Percentiles rank a stretch among this genome's conserved stretches.
phyloP scores from a whole-genome alignment of 163 green algal genomes.

The Volvox carteri region DNA sequence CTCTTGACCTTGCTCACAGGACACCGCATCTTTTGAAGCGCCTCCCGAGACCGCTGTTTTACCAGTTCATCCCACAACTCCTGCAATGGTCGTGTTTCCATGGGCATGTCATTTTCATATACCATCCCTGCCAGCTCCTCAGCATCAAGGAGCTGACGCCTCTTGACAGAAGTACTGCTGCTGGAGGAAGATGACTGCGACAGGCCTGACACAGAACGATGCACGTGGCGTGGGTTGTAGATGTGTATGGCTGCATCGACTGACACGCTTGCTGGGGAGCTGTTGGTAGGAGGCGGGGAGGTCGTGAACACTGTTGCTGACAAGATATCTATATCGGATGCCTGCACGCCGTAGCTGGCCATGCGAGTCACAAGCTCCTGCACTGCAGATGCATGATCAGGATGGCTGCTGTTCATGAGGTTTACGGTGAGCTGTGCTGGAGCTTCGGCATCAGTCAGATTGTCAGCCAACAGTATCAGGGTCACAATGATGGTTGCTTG shows the following conservation, averaged over 20 bases:
- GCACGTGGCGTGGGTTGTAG: conserved; percentile 33
- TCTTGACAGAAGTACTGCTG: neutral
- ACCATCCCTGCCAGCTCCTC: neutral
- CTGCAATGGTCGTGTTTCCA: too few relatives aligned
- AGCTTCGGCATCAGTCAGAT: conserved; percentile 24
- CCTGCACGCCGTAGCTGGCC: neutral
- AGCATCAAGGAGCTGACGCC: neutral
- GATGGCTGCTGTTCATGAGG: conserved; percentile 46
- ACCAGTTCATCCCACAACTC: too few relatives aligned
- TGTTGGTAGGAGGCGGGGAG: neutral
- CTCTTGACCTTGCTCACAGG: too few relatives aligned
- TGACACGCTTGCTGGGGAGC: neutral
- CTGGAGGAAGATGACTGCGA: neutral
- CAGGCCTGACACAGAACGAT: neutral
- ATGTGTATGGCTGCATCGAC: neutral
- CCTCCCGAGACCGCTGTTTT: too few relatives aligned
- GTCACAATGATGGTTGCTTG: neutral
- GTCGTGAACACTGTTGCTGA: neutral
- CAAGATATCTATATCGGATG: conserved; percentile 11
- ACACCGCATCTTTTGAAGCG: too few relatives aligned
- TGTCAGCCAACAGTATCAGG: conserved; percentile 28
- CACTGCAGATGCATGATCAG: conserved; percentile 10
- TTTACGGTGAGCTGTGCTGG: neutral
- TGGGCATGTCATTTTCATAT: too few relatives aligned
- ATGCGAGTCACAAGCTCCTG: conserved; percentile 5